Conservation (phyloP, 148 eudicot species). For the Camellia sinensis region DNA sequence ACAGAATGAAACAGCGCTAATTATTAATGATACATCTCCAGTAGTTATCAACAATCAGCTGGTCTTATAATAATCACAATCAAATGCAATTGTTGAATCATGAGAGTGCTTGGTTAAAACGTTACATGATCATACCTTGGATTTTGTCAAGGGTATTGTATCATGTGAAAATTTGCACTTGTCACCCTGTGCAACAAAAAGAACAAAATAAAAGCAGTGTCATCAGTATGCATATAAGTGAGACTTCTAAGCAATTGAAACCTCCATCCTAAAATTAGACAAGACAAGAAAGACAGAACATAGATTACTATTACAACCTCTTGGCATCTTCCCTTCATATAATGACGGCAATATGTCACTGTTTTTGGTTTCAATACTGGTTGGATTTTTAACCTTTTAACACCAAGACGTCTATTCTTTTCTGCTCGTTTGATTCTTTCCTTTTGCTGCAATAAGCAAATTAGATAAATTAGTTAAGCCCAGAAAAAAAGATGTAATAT, state of each 20-base stretch:
- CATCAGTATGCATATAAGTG: constrained; percentile 16
- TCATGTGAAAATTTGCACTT: constrained; percentile 95
- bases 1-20: too few species aligned
- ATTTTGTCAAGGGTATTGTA: constrained; percentile 78
- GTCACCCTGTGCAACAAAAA: constrained; percentile 64
- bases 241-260: constrained; percentile 14
- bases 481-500: background rate
- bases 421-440: constrained; percentile 77
- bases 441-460: constrained; percentile 48
- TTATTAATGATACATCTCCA: too few species aligned
- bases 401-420: constrained; percentile 72
- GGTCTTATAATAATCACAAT: background rate
- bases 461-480: background rate
- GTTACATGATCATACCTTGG: constrained; percentile 44
- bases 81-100: background rate
- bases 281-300: background rate
- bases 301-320: constrained; percentile 49
- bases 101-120: background rate
- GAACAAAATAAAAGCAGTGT: constrained; percentile 1
- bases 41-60: too few species aligned
- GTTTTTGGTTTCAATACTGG: constrained; percentile 63
- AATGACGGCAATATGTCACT: constrained; percentile 76
- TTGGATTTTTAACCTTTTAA: constrained; percentile 66
- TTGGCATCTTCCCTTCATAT: constrained; percentile 83
- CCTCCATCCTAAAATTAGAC: constrained; percentile 1